These are phyloP conservation scores for Colletotrichum sp. DNA, from an alignment of 2,329 filamentous ascomycete genomes.

Conservation along the genomic window DNA sequence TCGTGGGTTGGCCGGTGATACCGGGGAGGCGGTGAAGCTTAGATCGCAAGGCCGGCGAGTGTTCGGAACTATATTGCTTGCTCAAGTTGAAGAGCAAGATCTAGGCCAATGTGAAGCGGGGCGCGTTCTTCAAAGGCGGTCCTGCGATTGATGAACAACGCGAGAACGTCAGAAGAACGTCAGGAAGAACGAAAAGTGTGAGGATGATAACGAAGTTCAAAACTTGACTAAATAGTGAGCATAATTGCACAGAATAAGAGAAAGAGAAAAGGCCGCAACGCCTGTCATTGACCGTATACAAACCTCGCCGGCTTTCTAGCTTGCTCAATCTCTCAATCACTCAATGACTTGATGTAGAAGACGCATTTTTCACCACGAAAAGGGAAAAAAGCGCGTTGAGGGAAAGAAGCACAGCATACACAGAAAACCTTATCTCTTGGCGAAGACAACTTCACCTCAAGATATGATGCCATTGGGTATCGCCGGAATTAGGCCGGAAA, in stretches of 20 bases:
- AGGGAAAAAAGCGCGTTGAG: neutral
- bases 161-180: neutral
- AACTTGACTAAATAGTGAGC: neutral
- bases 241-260: neutral
- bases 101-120: neutral
- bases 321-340: neutral
- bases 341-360: neutral
- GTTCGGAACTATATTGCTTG: neutral
- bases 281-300: neutral
- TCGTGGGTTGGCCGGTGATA: slow-evolving; percentile 40
- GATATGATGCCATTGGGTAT: neutral
- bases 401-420: neutral
- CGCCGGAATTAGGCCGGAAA: neutral
- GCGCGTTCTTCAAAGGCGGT: neutral
- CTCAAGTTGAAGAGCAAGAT: neutral
- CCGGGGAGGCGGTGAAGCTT: neutral
- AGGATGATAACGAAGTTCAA: neutral
- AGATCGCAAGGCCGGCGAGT: neutral
- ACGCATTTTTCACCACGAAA: neutral
- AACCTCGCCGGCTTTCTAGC: neutral
- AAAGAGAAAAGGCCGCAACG: neutral
- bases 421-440: neutral
- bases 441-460: neutral
- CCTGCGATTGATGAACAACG: neutral
- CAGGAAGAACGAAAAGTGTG: neutral